phyloP scores from a whole-genome alignment of 2,329 filamentous ascomycete species.

The Delphinella strobiligena region DNA sequence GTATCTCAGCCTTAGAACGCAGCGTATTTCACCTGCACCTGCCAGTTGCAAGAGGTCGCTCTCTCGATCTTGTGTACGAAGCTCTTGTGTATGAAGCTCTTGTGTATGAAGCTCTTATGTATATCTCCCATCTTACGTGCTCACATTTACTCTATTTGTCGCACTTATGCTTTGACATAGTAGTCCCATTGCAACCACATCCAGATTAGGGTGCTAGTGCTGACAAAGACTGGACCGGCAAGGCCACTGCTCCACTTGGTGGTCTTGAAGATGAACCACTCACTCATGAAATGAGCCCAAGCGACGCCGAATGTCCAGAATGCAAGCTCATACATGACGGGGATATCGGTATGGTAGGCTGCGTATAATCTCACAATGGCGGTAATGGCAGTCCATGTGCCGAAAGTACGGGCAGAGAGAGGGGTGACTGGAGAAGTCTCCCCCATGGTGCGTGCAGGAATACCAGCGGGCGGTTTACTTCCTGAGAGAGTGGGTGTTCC shows the following conservation, averaged over 20 bases:
- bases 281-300: slow-evolving; percentile 63
- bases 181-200: slow-evolving; percentile 55
- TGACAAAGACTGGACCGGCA: slow-evolving; percentile 46
- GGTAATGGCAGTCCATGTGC: slow-evolving; percentile 75
- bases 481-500: slow-evolving; percentile 19
- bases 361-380: slow-evolving; percentile 70
- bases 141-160: not conserved
- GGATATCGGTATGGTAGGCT: slow-evolving; percentile 66
- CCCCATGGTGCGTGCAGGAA: slow-evolving; percentile 15
- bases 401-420: slow-evolving; percentile 68
- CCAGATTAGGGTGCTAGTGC: slow-evolving; percentile 45
- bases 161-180: slow-evolving; percentile 43
- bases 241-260: slow-evolving; percentile 52
- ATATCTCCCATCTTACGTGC: not conserved
- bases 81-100: too few relatives aligned
- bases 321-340: slow-evolving; percentile 64
- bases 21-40: too few relatives aligned
- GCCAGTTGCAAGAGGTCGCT: too few relatives aligned
- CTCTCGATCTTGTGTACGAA: too few relatives aligned
- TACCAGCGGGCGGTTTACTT: slow-evolving; percentile 18
- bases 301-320: slow-evolving; percentile 75
- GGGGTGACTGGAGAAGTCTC: slow-evolving; percentile 48
- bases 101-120: not conserved
- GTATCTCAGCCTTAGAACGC: too few relatives aligned
- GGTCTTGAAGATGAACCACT: slow-evolving; percentile 70